Base-by-base conservation (phyloP, 805 yeast genomes). In the Kodamaea leandrae region DNA sequence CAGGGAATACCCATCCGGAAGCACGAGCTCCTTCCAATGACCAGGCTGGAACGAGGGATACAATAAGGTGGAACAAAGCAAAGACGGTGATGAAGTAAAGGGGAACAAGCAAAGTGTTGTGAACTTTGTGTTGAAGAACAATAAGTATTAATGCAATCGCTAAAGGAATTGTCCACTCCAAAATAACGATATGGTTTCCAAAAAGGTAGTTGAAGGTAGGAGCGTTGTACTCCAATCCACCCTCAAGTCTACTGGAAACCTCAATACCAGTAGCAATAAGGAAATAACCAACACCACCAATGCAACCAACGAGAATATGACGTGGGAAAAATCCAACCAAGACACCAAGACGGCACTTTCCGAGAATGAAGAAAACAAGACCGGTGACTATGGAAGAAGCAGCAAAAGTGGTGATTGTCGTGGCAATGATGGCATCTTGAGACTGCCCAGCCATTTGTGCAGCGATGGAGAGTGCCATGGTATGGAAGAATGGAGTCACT, bases 271-370 rank as follows among this genome's bases (percentile, higher is more conserved):
- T 93, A 1, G 86, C 82, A 2, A 89, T 68, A 37, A 93, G 69
- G 62, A 93, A 93, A 64, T 86, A 90, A 6, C 99, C 99, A 36
- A 93, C 99, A 55, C 99, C 99, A 28, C 99, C 99, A 52, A 93
- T 90, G 59, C 98, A 93, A 1, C 99, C 99, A 26, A 93, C 93
- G 20, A 93, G 72, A 42, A 93, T 91, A 61, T 93, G 99, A 46
- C 97, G 73, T 1, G 99, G 99, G 71, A 93, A 93, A 58, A 89
- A 93, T 0, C 96, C 96, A 15, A 91, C 96, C 16, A 93, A 66
- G 23, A 86, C 77, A 5, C 99, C 99, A 26, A 93, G 66, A 44
- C 72, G 77, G 54, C 86, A 78, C 53, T 80, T 83, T 4, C 99
- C 99, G 32, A 93, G 69, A 1, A 74, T 34, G 50, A 77, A 80